A percentile compares a stretch with the other conserved stretches of the same genome.
These are phyloP conservation scores for Pichia membranifaciens DNA, from an alignment of 805 yeast genomes.

Conservation along the genomic window DNA sequence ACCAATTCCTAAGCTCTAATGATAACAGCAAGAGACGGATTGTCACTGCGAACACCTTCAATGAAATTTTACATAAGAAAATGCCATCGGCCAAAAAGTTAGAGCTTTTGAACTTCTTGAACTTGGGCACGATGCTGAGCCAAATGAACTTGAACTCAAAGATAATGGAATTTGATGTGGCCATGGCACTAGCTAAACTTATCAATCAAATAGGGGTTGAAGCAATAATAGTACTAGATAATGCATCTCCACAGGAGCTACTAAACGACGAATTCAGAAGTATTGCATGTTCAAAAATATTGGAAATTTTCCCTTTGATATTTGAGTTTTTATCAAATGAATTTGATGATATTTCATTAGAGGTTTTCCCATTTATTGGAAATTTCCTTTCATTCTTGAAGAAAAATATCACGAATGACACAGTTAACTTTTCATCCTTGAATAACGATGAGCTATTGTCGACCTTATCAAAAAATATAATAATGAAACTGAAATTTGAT, in stretches of 20 bases:
- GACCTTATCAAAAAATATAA: conserved; percentile 59
- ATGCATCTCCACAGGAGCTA: conserved; percentile 31
- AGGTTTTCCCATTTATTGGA: conserved; percentile 75
- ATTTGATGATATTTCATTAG: conserved; percentile 82
- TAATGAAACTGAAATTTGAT: conserved; percentile 75
- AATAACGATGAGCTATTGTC: conserved; percentile 47
- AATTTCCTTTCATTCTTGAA: conserved; percentile 67
- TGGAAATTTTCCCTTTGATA: conserved; percentile 65
- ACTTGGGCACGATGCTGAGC: conserved; percentile 51
- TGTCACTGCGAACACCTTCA: conserved; percentile 51
- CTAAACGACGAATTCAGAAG: conserved; percentile 35
- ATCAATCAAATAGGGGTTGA: conserved; percentile 72
- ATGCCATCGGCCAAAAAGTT: conserved; percentile 53
- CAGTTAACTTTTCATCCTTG: conserved; percentile 26
- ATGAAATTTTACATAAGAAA: conserved; percentile 51
- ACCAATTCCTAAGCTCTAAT: conserved; percentile 41
- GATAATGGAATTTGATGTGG: conserved; percentile 55
- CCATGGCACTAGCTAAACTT: conserved; percentile 68
- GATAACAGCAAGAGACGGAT: conserved; percentile 41
- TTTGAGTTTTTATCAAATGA: conserved; percentile 70
- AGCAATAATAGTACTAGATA: conserved; percentile 61
- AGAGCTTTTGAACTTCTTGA: conserved; percentile 61
- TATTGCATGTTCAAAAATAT: conserved; percentile 40
- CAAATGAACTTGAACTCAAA: conserved; percentile 34
- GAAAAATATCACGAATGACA: conserved; percentile 39